phyloP scores from a whole-genome alignment of 2,329 filamentous ascomycete species.

The Pseudonectria foliicola region DNA sequence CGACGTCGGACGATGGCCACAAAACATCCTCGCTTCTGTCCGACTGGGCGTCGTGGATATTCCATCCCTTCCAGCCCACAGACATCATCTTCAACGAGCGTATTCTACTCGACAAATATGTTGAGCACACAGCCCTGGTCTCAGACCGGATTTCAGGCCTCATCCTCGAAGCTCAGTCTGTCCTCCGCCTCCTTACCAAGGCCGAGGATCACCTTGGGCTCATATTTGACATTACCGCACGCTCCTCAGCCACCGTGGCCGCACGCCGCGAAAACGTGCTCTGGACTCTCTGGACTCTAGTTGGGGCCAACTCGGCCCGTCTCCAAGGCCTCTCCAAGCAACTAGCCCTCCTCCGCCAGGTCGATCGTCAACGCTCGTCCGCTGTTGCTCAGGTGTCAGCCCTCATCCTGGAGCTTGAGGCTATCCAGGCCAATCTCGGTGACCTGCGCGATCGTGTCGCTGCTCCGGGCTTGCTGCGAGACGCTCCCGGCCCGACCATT shows the following conservation, averaged over 20 bases:
- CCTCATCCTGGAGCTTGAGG: constrained; percentile 65
- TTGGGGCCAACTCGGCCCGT: constrained; percentile 60
- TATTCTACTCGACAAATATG: constrained; percentile 64
- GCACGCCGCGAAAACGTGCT: constrained; percentile 59
- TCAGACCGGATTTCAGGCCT: constrained; percentile 62
- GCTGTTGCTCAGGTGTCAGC: constrained; percentile 63
- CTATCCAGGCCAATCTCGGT: constrained; percentile 63
- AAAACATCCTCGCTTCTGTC: constrained; percentile 31
- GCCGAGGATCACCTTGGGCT: constrained; percentile 63
- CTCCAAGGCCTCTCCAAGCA: constrained; percentile 57
- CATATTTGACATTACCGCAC: constrained; percentile 62
- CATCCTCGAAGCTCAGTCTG: constrained; percentile 62
- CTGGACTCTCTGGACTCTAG: constrained; percentile 63
- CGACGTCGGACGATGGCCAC: constrained; percentile 16
- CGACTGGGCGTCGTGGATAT: constrained; percentile 37
- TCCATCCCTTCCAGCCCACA: constrained; percentile 57
- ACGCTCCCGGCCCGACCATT: constrained; percentile 33
- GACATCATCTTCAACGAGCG: constrained; percentile 43
- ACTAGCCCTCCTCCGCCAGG: constrained; percentile 55
- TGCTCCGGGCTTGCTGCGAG: constrained; percentile 53
- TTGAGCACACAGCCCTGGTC: constrained; percentile 62
- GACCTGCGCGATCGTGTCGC: constrained; percentile 66
- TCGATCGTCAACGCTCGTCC: constrained; percentile 57
- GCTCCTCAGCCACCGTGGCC: constrained; percentile 53
- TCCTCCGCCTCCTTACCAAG: constrained; percentile 57